Base-by-base conservation (phyloP, 2,329 filamentous ascomycete species). In the Didymellaceae sp. region DNA sequence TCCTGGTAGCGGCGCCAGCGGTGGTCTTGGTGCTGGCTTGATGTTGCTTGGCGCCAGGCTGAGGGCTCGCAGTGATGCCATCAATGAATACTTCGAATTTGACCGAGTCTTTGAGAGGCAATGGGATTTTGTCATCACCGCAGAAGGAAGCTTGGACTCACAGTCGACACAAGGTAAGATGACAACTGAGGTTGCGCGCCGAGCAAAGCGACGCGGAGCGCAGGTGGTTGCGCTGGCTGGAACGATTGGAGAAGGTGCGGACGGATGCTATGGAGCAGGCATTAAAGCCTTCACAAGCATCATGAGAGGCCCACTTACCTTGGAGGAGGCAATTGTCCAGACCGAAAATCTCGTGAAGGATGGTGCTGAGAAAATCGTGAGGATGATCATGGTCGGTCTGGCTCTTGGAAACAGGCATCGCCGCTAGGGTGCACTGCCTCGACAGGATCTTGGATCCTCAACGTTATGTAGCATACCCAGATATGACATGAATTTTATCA, bases 131-230 rank as follows among this genome's bases (percentile, higher is more conserved):
- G 77, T 82, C 0, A 71, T 82, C 54, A 82, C 80, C 0, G 80
- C 79, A 1, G 80, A 83, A 58, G 80, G 80, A 1, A 77, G 78
- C 8, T 74, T 82, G 13, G 80, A 82, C 54, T 73, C 75, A 35
- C 80, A 82, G 55, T 81, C 79, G 0, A 75, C 79, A 0, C 68
- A 73, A 33, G 80, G 80, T 2, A 82, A 82, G 60, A 81, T 82
- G 55, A 80, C 80, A 7, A 79, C 75, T 3, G 80, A 82, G 59
- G 74, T 83, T 20, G 80, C 79, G 8, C 67, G 73, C 43, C 72
- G 78, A 8, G 80, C 80, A 3, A 78, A 76, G 59, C 66, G 67
- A 42, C 73, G 73, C 52, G 73, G 74, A 4, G 68, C 79, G 3
- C 78, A 78, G 0, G 80, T 82, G 2, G 77, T 80, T 21, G 66